Base-by-base conservation (phyloP, 2,329 filamentous ascomycete genomes). In the Madurella fahalii region DNA sequence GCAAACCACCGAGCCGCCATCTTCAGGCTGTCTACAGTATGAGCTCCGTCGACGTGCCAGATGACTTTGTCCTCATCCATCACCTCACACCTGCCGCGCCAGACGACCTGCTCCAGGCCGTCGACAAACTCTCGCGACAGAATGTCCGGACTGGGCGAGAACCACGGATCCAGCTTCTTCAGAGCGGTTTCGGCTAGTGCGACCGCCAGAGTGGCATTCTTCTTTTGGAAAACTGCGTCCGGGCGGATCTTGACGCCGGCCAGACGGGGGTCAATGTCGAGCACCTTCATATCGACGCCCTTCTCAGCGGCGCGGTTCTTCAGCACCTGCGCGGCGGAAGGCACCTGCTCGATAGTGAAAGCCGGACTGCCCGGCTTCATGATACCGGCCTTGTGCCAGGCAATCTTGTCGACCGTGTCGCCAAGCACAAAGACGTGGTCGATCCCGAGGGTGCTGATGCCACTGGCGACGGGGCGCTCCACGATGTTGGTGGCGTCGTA, bases 11-110 rank as follows among this genome's bases (percentile, higher is more conserved):
- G 81, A 0, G 86, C 86, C 4, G 90, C 90, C 61, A 90, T 81
- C 59, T 87, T 82, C 52, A 99, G 86, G 67, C 91, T 96, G 67
- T 97, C 93, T 3, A 87, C 78, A 0, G 93, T 99, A 71, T 99
- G 94, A 2, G 91, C 94, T 9, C 94, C 92, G 67, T 99, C 94
- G 17, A 99, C 82, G 66, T 92, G 87, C 92, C 93, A 99, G 15
- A 77, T 78, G 5, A 95, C 74, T 2, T 66, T 65, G 2, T 74
- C 76, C 57, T 83, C 80, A 3, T 70, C 61, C 63, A 79, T 82
- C 40, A 78, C 72, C 61, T 86, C 82, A 66, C 92, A 96, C 44
- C 94, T 81, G 4, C 93, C 94, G 40, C 90, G 81, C 74, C 91
- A 88, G 2, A 84, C 81, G 2, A 90, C 87, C 62, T 82, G 73